Percentiles rank a stretch among this genome's conserved stretches.
These are phyloP conservation scores for Beta corolliflora DNA, from an alignment of 179 eudicot genomes.

Conservation along the genomic window DNA sequence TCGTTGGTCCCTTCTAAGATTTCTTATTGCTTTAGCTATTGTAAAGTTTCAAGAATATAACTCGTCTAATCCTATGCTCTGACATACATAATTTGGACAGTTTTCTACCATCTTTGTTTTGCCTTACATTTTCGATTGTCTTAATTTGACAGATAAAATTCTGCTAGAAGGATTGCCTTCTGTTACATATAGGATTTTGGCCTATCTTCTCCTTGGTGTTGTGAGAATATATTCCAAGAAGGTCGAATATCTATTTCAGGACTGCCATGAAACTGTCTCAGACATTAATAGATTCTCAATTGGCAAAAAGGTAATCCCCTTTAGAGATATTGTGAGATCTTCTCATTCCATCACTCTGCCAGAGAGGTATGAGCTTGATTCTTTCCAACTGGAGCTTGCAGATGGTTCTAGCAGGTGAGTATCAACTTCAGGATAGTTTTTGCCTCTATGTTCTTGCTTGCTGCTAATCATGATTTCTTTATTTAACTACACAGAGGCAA, in stretches of 20 bases:
- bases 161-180: conserved; percentile 59
- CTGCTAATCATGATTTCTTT: conserved; percentile 20
- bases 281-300: conserved; percentile 41
- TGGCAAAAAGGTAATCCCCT: conserved; percentile 36
- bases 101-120: conserved; percentile 7
- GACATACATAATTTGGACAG: neutral
- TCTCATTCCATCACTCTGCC: conserved; percentile 58
- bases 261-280: conserved; percentile 48
- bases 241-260: conserved; percentile 61
- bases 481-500: conserved; percentile 42
- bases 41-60: neutral
- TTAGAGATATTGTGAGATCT: conserved; percentile 37
- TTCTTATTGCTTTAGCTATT: neutral
- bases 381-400: conserved; percentile 67
- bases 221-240: conserved; percentile 84
- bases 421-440: no score
- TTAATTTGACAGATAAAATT: conserved; percentile 61
- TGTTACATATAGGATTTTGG: conserved; percentile 74
- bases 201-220: conserved; percentile 83
- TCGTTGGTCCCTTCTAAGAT: neutral
- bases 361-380: conserved; percentile 77
- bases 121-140: conserved; percentile 8
- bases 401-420: conserved; percentile 58
- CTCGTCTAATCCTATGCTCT: neutral
- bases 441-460: neutral